Evolutionary conservation across 352 stramenopile genomes (phyloP).

Genomic region (Globisporangium alternatum): DNA sequence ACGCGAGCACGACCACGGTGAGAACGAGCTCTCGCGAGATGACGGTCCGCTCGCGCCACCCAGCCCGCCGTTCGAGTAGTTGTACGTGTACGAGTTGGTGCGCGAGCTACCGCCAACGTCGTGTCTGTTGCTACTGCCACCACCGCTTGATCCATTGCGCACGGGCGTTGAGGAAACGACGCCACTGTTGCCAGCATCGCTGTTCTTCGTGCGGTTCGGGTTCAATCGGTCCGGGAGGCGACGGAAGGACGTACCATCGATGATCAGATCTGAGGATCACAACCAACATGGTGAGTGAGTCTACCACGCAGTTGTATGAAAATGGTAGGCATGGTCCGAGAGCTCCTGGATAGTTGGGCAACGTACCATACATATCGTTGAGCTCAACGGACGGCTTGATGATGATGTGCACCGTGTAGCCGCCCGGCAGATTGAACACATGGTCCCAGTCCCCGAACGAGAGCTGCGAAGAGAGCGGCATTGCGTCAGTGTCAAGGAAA

Average conservation of each 20-base stretch:
- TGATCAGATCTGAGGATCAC: conserved; percentile 57
- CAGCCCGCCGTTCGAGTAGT: conserved; percentile 28
- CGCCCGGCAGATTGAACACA: conserved; percentile 77
- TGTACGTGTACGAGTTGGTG: conserved; percentile 43
- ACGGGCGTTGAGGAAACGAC: conserved; percentile 28
- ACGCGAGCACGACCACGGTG: conserved; percentile 62
- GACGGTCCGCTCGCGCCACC: conserved; percentile 25
- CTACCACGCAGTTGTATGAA: too few relatives aligned
- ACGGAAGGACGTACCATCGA: conserved; percentile 77
- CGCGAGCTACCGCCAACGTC: conserved; percentile 14
- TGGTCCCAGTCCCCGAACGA: conserved; percentile 86
- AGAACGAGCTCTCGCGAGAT: conserved; percentile 58
- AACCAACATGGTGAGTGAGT: neutral
- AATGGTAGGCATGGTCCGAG: too few relatives aligned
- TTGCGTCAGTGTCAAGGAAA: too few relatives aligned
- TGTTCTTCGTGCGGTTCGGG: conserved; percentile 27
- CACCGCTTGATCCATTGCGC: conserved; percentile 15
- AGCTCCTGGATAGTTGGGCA: neutral
- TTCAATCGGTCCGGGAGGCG: conserved; percentile 67
- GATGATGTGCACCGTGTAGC: conserved; percentile 79
- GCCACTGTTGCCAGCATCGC: conserved; percentile 15
- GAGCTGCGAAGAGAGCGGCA: conserved; percentile 25
- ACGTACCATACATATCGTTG: conserved; percentile 85
- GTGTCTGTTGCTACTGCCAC: conserved; percentile 2
- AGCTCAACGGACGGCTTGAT: conserved; percentile 84